Base-by-base conservation (phyloP, 1,284 basidiomycete genomes). In the Pseudozyma sp. region DNA sequence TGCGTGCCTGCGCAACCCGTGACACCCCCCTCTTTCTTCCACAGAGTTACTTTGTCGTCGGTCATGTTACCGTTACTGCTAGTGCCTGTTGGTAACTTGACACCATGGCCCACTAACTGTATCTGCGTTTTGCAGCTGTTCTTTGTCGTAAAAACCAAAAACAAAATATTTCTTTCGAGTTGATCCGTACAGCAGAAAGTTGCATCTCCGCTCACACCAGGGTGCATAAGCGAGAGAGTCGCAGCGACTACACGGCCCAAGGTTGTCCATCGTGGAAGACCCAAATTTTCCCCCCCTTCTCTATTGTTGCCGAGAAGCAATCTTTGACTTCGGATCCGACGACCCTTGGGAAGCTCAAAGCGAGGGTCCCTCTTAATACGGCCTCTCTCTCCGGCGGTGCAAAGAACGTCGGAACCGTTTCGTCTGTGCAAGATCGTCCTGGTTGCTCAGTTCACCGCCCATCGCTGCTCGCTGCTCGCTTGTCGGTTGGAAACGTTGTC, bases 171-270 rank as follows among this genome's bases (percentile, higher is more conserved):
- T 40, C 16, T 40, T n/a, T 31, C 19, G 14, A 48, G 25, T 12
- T 48, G 34, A 50, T 50, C 48, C 48, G 48, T 35, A 35, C 47
- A 48, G 12, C 10, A 25, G 25, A n/a, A 3, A 31, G 25, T 50
- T 50, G 48, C 48, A 50, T 13, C 48, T 50, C 48, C 31, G 48
- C 25, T 31, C 25, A 31, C 25, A 31, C 25, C 25, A 31, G 3
- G 25, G 25, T 25, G 18, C 45, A 13, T 48, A 48, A 48, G 19
- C 45, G 45, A 48, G n/a, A n/a, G n/a, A n/a, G n/a, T n/a, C n/a
- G n/a, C n/a, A n/a, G 21, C 21, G 16, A 12, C 45, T 31, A 48
- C 25, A 31, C 25, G 6, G 25, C 25, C 25, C 25, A 31, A 6
- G 25, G 25, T 31, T 31, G 25, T 31, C 25, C 25, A 31, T 31